A percentile compares a stretch with the other conserved stretches of the same genome.
phyloP scores from a whole-genome alignment of 768 basidiomycete species.

The Serendipita sp. region DNA sequence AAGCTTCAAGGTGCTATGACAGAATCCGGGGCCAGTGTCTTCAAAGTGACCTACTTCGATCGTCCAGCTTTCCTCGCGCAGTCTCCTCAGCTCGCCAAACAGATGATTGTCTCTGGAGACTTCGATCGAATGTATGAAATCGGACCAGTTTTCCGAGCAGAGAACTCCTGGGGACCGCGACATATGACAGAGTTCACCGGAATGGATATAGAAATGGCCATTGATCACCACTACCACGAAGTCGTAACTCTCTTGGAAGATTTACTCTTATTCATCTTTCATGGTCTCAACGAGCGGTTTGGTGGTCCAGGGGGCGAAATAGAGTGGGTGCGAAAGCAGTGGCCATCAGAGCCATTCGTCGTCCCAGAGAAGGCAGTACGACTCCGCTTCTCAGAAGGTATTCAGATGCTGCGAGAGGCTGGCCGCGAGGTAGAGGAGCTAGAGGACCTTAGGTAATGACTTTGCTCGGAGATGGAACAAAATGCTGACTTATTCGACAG shows the following conservation, averaged over 20 bases:
- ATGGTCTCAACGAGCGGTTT: constrained; percentile 55
- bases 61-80: constrained; percentile 88
- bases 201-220: constrained; percentile 96
- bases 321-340: constrained; percentile 63
- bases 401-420: constrained; percentile 71
- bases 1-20: constrained; percentile 96
- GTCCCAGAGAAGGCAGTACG: constrained; percentile 77
- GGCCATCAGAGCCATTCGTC: constrained; percentile 91
- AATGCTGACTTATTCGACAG: constrained; percentile 16
- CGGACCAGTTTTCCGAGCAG: constrained; percentile 90
- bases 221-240: constrained; percentile 98
- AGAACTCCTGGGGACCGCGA: constrained; percentile 91
- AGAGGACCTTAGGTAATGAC: constrained; percentile 59
- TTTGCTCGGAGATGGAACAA: not conserved
- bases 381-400: constrained; percentile 73
- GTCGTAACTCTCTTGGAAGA: constrained; percentile 83
- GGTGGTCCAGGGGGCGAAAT: constrained; percentile 36
- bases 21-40: constrained; percentile 91
- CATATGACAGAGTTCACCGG: constrained; percentile 98
- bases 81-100: constrained; percentile 92
- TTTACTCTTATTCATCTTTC: constrained; percentile 76
- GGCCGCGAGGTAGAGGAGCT: constrained; percentile 60
- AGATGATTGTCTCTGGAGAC: constrained; percentile 98
- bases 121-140: constrained; percentile 98
- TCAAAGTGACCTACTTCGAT: constrained; percentile 97